phyloP scores from a whole-genome alignment of 176 grass and related monocot genomes.

The Eleusine indica region DNA sequence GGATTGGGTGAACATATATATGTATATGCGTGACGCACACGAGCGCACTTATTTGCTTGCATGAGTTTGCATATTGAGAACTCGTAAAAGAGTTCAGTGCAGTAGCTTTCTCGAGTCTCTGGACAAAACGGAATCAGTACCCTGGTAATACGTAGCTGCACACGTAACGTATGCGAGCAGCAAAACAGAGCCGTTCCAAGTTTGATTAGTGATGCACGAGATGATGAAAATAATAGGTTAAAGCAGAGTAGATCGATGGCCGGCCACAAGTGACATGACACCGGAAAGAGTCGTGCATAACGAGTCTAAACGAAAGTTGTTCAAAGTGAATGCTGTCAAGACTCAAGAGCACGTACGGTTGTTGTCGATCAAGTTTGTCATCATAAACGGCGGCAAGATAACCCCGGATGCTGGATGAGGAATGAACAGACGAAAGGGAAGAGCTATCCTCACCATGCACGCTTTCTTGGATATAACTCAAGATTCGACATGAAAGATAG shows the following conservation, averaged over 20 bases:
- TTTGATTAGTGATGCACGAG: background rate
- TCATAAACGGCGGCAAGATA: slow-evolving; percentile 4
- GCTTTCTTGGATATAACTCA: background rate
- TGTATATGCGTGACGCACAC: too few relatives aligned
- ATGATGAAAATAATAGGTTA: too few relatives aligned
- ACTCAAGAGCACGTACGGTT: background rate
- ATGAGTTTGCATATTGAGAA: background rate
- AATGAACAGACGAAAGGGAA: background rate
- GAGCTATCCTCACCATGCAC: background rate
- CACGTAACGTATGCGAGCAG: background rate
- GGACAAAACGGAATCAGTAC: slow-evolving; percentile 7
- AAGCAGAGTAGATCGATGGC: too few relatives aligned
- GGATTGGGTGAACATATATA: background rate
- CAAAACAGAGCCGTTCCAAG: background rate
- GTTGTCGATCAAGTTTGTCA: background rate
- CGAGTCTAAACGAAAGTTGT: background rate
- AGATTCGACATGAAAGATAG: background rate
- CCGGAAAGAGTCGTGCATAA: background rate
- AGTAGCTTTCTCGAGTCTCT: background rate
- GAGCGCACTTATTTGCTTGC: too few relatives aligned
- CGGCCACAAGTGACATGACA: background rate
- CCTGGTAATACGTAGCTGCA: background rate
- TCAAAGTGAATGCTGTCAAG: background rate
- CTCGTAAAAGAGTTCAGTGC: background rate
- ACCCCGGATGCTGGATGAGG: background rate